Percentiles rank a stretch among this genome's conserved stretches.
phyloP scores from a whole-genome alignment of 2,329 filamentous ascomycete species.

The Fusarium subglutinans region DNA sequence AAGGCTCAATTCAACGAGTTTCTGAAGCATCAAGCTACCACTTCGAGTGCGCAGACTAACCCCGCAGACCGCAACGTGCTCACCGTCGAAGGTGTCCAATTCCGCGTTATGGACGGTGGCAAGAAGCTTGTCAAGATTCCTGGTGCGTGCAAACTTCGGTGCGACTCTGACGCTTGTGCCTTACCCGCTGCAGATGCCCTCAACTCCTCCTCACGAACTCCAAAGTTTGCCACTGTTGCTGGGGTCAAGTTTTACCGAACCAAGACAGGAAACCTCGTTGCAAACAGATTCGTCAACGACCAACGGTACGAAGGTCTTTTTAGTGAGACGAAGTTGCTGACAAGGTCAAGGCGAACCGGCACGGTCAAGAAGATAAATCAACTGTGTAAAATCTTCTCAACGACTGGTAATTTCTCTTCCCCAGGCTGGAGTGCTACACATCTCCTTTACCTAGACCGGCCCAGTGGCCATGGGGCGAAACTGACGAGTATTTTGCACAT shows the following conservation, averaged over 20 bases:
- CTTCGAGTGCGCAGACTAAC: slow-evolving; percentile 34
- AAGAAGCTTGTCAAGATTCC: slow-evolving; percentile 81
- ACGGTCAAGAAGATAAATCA: slow-evolving; percentile 74
- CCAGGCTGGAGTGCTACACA: slow-evolving; percentile 36
- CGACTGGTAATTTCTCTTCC: slow-evolving; percentile 71
- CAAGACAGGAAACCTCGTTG: slow-evolving; percentile 87
- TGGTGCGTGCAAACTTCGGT: slow-evolving; percentile 58
- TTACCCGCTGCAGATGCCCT: slow-evolving; percentile 61
- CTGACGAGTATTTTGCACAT: slow-evolving; percentile 53
- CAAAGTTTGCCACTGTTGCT: slow-evolving; percentile 76
- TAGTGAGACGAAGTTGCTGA: slow-evolving; percentile 49
- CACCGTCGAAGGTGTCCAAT: slow-evolving; percentile 75
- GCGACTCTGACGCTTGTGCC: slow-evolving; percentile 12
- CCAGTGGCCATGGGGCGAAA: slow-evolving; percentile 54
- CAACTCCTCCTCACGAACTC: slow-evolving; percentile 72
- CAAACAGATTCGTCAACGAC: slow-evolving; percentile 77
- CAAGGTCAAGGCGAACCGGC: slow-evolving; percentile 57
- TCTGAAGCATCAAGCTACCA: slow-evolving; percentile 43
- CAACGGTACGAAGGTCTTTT: slow-evolving; percentile 70
- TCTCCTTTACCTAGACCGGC: slow-evolving; percentile 32
- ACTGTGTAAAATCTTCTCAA: slow-evolving; percentile 77
- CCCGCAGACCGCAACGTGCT: slow-evolving; percentile 66
- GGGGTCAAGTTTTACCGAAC: slow-evolving; percentile 86
- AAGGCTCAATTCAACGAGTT: slow-evolving; percentile 62
- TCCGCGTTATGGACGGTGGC: slow-evolving; percentile 77